Evolutionary conservation across 2,329 filamentous ascomycete genomes (phyloP), one percentile per base, ranked within the genome.

Genomic region (Byssothecium circinans): DNA sequence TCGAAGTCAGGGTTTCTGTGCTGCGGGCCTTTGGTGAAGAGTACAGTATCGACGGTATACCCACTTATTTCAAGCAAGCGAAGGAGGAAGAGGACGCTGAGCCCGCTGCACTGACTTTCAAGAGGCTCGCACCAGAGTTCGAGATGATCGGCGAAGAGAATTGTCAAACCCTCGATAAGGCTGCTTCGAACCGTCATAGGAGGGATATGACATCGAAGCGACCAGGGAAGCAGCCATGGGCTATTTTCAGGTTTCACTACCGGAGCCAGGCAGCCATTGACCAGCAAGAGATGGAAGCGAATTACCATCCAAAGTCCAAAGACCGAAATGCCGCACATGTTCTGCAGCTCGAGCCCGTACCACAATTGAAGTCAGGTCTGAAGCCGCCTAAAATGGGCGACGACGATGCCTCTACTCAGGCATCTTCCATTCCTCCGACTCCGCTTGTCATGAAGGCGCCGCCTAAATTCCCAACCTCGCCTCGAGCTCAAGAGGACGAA

Each of bases 231-330:
- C 55, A 64, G 37, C 64, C 72, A 5, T 74, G 72, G 71, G 69
- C 64, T 1, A 66, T 68, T 10, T 69, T 75, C 40, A 62, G 70
- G 15, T 75, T 75, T 51, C 69, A 74, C 53, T 75, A 75, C 50
- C 67, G 74, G 7, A 63, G 45, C 29, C 43, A 61, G 39, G 62
- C 58, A 2, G 49, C 58, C 0, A 61, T 67, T 19, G 8, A 39
- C 1, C 42, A 49, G 2, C 29, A 39, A 2, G 39, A 50, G 0
- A 35, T 66, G 34, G 1, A 41, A 0, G 2, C 52, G 20, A 56
- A 51, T 0, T 56, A 46, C 23, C 43, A 61, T 25, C 39, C 52
- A 0, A 30, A 25, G 15, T 34, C 19, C 19, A 62, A 55, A 25
- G 14, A 34, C 2, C 38, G 48, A 11, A 17, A 41, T 8, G 37